These are phyloP conservation scores for Trichosanthes cucumerina DNA, from an alignment of 306 rosid species.

Conservation along the genomic window DNA sequence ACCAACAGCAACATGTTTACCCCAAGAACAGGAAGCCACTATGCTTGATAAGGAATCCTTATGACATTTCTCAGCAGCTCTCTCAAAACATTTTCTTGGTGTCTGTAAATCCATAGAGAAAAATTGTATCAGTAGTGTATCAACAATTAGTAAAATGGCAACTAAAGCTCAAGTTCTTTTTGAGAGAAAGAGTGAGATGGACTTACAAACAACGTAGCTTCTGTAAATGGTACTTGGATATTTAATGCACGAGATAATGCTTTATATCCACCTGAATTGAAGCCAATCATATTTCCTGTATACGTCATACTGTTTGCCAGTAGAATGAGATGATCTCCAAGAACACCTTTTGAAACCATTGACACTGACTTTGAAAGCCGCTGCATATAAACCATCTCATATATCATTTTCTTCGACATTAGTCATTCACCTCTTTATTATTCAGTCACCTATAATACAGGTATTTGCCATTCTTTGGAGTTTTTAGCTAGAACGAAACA, in stretches of 20 bases:
- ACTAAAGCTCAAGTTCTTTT: background rate
- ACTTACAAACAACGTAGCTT: constrained; percentile 87
- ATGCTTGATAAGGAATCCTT: constrained; percentile 66
- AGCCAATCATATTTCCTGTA: constrained; percentile 79
- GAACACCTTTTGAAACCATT: constrained; percentile 93
- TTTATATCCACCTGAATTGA: constrained; percentile 82
- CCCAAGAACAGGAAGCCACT: constrained; percentile 97
- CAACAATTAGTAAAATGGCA: constrained; percentile 2
- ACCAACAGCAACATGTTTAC: constrained; percentile 82
- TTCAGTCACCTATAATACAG: background rate
- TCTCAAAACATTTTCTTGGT: constrained; percentile 81
- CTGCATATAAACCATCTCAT: constrained; percentile 24
- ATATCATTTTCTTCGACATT: background rate
- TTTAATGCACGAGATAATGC: constrained; percentile 60
- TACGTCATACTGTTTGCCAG: constrained; percentile 89
- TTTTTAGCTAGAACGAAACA: background rate
- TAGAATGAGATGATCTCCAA: constrained; percentile 82
- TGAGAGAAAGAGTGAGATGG: background rate
- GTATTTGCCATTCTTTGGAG: background rate
- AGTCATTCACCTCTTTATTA: background rate
- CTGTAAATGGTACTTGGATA: constrained; percentile 85
- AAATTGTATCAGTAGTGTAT: constrained; percentile 7
- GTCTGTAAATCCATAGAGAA: constrained; percentile 42
- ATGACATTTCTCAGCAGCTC: constrained; percentile 86
- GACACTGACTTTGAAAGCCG: constrained; percentile 71